Percentiles rank a stretch among this genome's conserved stretches.
Conservation (phyloP, 331 rosid species). For the Spiraea crenata region DNA sequence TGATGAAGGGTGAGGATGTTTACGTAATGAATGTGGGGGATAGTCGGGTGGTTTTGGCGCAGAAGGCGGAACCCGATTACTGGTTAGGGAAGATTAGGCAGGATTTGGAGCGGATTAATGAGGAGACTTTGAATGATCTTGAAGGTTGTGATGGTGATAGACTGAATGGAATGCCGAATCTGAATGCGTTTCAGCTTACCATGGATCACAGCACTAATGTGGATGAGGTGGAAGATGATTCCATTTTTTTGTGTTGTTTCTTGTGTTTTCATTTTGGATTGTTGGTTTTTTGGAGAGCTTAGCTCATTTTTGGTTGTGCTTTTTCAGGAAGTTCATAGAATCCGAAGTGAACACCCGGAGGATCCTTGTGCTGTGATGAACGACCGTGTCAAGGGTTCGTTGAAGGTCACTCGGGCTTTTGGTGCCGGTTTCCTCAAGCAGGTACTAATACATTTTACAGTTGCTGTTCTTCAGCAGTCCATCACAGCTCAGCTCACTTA, state of each 20-base stretch:
- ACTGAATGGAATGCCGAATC: conserved; percentile 42
- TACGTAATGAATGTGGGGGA: conserved; percentile 96
- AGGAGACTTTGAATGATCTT: conserved; percentile 89
- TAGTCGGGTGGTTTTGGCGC: conserved; percentile 87
- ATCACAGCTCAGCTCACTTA: not conserved
- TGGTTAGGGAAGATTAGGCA: conserved; percentile 88
- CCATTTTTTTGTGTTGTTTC: not conserved
- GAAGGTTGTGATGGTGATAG: conserved; percentile 69
- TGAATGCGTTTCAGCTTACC: conserved; percentile 75
- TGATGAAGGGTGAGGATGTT: conserved; percentile 96
- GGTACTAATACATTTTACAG: conserved; percentile 37
- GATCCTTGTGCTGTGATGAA: conserved; percentile 78
- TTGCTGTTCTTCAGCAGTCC: not conserved
- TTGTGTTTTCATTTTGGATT: conserved; percentile 1
- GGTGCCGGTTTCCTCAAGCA: conserved; percentile 99
- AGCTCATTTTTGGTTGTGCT: conserved; percentile 19
- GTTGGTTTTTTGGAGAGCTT: conserved; percentile 9
- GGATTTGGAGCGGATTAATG: conserved; percentile 92
- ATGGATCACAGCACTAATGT: conserved; percentile 84
- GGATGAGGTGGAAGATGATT: conserved; percentile 52
- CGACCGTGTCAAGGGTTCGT: conserved; percentile 96
- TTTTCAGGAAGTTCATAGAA: conserved; percentile 82
- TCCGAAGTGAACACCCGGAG: conserved; percentile 72
- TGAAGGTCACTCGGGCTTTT: conserved; percentile 93
- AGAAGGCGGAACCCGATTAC: conserved; percentile 87